Percentiles rank a stretch among this genome's conserved stretches.
Conservation (phyloP, 2,329 filamentous ascomycete genomes). For the Verticillium albo-atrum region DNA sequence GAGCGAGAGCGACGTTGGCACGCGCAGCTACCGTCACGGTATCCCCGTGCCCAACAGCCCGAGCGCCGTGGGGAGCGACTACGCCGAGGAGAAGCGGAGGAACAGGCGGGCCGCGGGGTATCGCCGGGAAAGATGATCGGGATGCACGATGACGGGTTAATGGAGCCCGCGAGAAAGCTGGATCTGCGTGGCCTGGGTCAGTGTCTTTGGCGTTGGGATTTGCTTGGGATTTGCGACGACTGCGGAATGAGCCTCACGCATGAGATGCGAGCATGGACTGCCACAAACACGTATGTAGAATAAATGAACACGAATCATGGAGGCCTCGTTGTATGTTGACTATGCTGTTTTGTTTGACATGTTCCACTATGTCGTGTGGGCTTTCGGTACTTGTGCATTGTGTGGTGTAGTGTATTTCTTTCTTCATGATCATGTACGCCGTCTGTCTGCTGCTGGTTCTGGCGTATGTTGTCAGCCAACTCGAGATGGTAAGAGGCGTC, state of each 20-base stretch:
- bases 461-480: too few species aligned
- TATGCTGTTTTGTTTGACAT: too few species aligned
- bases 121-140: slow-evolving; percentile 16
- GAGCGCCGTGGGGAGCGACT: slow-evolving; percentile 27
- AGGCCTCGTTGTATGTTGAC: not conserved
- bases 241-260: not conserved
- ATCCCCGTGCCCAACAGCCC: slow-evolving; percentile 44
- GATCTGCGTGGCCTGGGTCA: too few species aligned
- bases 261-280: not conserved
- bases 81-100: slow-evolving; percentile 39
- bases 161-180: too few species aligned
- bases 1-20: slow-evolving; percentile 47
- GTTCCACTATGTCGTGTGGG: too few species aligned
- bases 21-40: slow-evolving; percentile 52
- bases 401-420: too few species aligned
- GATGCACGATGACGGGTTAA: not conserved
- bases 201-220: not conserved
- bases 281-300: not conserved
- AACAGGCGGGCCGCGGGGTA: slow-evolving; percentile 29
- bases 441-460: too few species aligned
- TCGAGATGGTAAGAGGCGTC: too few species aligned
- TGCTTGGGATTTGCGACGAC: not conserved
- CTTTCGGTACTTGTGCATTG: too few species aligned
- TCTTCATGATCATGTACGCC: not conserved
- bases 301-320: not conserved